Percentiles rank a stretch among this genome's conserved stretches.
These are phyloP conservation scores for Collybia sordida DNA, from an alignment of 768 basidiomycete species.

Conservation along the genomic window DNA sequence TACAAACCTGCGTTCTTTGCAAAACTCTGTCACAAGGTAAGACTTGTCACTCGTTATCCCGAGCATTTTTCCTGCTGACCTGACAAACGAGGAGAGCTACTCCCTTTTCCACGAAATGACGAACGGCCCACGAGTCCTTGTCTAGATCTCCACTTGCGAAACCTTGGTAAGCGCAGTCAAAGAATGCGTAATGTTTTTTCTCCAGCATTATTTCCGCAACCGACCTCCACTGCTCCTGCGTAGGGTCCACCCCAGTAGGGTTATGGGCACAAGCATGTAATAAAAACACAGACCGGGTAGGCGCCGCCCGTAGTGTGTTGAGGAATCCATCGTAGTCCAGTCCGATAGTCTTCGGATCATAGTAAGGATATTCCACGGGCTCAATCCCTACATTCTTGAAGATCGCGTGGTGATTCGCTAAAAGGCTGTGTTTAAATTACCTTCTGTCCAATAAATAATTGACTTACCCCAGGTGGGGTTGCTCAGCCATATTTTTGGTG, in stretches of 20 bases:
- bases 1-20: constrained; percentile 97
- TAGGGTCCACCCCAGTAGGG: constrained; percentile 95
- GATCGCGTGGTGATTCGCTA: constrained; percentile 88
- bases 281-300: constrained; percentile 80
- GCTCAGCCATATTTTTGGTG: constrained; percentile 79
- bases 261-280: constrained; percentile 97
- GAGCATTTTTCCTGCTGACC: constrained; percentile 41
- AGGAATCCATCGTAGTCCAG: constrained; percentile 78
- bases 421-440: neutral
- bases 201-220: constrained; percentile 71
- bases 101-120: constrained; percentile 75
- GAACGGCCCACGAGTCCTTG: constrained; percentile 88
- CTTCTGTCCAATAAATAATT: neutral
- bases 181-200: constrained; percentile 85
- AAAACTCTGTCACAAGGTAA: constrained; percentile 65
- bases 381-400: constrained; percentile 89
- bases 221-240: constrained; percentile 78
- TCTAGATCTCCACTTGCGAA: constrained; percentile 94
- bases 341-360: constrained; percentile 85
- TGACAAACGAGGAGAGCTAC: constrained; percentile 87
- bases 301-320: constrained; percentile 57
- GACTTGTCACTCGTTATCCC: neutral
- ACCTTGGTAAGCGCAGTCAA: constrained; percentile 97
- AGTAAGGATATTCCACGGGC: constrained; percentile 91
- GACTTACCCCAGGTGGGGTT: constrained; percentile 92